Percentiles rank a stretch among this genome's conserved stretches.
phyloP scores from a whole-genome alignment of 345 rosid species.

The Brassica incana region DNA sequence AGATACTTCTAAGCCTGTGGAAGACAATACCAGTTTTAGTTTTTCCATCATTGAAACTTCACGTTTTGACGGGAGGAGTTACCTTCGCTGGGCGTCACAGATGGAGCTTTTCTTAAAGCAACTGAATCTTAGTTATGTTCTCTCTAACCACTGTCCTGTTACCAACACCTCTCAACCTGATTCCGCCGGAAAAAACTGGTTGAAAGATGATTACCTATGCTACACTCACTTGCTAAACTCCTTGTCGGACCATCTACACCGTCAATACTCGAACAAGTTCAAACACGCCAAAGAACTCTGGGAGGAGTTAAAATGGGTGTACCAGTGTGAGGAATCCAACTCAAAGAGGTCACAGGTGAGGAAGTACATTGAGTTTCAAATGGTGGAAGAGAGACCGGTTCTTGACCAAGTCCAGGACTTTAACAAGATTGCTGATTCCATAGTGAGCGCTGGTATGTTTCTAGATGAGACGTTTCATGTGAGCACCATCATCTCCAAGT shows the following conservation, averaged over 20 bases:
- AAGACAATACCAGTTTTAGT: slow-evolving; percentile 21
- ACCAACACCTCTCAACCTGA: slow-evolving; percentile 34
- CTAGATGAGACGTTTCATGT: slow-evolving; percentile 79
- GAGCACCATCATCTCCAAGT: slow-evolving; percentile 66
- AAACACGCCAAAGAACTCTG: slow-evolving; percentile 73
- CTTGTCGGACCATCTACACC: slow-evolving; percentile 66
- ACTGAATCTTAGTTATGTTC: slow-evolving; percentile 59
- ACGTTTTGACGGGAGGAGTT: slow-evolving; percentile 78
- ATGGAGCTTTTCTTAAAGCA: slow-evolving; percentile 73
- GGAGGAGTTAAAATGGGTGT: slow-evolving; percentile 71
- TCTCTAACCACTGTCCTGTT: slow-evolving; percentile 56
- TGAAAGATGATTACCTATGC: slow-evolving; percentile 67
- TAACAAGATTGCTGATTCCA: slow-evolving; percentile 64
- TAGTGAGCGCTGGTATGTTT: slow-evolving; percentile 59
- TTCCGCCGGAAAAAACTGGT: slow-evolving; percentile 53
- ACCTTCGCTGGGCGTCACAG: slow-evolving; percentile 56
- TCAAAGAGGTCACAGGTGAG: slow-evolving; percentile 68
- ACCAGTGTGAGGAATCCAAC: slow-evolving; percentile 61
- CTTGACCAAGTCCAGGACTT: slow-evolving; percentile 62
- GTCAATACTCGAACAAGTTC: slow-evolving; percentile 52
- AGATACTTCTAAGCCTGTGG: slow-evolving; percentile 23
- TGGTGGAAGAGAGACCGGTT: slow-evolving; percentile 58
- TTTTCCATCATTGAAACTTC: slow-evolving; percentile 46
- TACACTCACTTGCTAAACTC: slow-evolving; percentile 59
- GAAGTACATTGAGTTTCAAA: slow-evolving; percentile 72